phyloP scores from a whole-genome alignment of 768 basidiomycete genomes.

The Leccinum obscurum region DNA sequence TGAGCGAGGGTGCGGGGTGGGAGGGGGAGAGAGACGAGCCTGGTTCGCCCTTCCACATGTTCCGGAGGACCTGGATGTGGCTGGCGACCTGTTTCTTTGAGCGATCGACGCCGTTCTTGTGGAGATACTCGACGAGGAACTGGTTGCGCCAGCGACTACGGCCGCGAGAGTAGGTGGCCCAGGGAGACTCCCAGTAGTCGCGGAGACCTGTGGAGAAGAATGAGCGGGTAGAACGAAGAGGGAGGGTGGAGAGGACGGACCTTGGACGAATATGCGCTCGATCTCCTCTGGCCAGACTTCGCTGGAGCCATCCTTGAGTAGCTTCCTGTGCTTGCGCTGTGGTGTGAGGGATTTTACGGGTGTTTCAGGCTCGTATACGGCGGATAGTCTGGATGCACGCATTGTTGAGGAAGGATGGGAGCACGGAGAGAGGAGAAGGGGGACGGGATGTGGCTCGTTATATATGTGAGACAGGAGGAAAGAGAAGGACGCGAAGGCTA shows the following conservation, averaged over 20 bases:
- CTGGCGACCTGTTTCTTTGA: conserved; percentile 90
- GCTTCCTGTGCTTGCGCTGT: conserved; percentile 80
- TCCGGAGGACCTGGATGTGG: conserved; percentile 80
- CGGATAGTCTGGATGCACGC: conserved; percentile 26
- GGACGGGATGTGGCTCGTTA: conserved; percentile 27
- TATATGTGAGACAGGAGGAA: conserved; percentile 34
- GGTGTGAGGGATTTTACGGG: conserved; percentile 48
- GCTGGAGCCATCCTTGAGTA: conserved; percentile 74
- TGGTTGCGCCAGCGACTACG: conserved; percentile 83
- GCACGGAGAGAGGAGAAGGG: conserved; percentile 6
- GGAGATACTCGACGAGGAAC: conserved; percentile 80
- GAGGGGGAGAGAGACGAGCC: conserved; percentile 40
- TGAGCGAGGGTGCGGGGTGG: conserved; percentile 5
- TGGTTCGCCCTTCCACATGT: conserved; percentile 87
- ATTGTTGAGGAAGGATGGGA: conserved; percentile 15
- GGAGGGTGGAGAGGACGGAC: conserved; percentile 33
- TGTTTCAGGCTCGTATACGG: conserved; percentile 21
- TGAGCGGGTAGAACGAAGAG: conserved; percentile 7
- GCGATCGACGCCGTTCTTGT: conserved; percentile 65
- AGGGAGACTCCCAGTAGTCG: conserved; percentile 79
- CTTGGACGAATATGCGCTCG: conserved; percentile 77
- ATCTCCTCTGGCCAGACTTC: conserved; percentile 84
- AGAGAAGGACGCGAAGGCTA: conserved; percentile 31
- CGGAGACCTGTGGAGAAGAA: conserved; percentile 52
- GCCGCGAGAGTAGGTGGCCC: conserved; percentile 77